Conservation (phyloP, 345 rosid genomes). For the Draba incana region DNA sequence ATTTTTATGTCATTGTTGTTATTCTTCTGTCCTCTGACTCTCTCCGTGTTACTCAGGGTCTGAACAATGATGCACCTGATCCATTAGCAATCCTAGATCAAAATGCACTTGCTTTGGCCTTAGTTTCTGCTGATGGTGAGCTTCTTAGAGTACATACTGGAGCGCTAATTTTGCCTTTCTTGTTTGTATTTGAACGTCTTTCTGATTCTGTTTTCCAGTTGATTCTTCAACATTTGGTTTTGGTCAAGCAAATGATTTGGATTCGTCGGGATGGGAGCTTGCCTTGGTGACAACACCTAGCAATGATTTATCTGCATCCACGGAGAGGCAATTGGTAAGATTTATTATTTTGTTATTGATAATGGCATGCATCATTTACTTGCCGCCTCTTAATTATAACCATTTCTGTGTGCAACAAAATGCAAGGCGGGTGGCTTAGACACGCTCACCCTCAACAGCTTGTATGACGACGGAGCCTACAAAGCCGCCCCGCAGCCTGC, state of each 20-base stretch:
- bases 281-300: constrained; percentile 81
- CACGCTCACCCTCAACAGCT: constrained; percentile 72
- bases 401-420: constrained; percentile 15
- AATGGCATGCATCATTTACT: not conserved
- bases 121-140: constrained; percentile 68
- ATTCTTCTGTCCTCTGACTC: not conserved
- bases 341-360: constrained; percentile 8
- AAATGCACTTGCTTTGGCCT: constrained; percentile 79
- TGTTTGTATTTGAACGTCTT: constrained; percentile 1
- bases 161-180: constrained; percentile 4
- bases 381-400: not conserved
- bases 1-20: not conserved
- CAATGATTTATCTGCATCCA: constrained; percentile 60
- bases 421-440: constrained; percentile 84
- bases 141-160: not conserved
- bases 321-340: constrained; percentile 78
- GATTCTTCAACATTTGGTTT: constrained; percentile 54
- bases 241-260: constrained; percentile 57
- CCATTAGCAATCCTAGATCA: constrained; percentile 70
- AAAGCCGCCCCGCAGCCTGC: constrained; percentile 64
- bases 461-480: constrained; percentile 70
- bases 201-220: constrained; percentile 43
- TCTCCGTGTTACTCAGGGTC: constrained; percentile 53
- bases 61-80: constrained; percentile 49
- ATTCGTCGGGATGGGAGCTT: constrained; percentile 85